Base-by-base conservation (phyloP, 257 asterid species). In the Salvia miltiorrhiza region DNA sequence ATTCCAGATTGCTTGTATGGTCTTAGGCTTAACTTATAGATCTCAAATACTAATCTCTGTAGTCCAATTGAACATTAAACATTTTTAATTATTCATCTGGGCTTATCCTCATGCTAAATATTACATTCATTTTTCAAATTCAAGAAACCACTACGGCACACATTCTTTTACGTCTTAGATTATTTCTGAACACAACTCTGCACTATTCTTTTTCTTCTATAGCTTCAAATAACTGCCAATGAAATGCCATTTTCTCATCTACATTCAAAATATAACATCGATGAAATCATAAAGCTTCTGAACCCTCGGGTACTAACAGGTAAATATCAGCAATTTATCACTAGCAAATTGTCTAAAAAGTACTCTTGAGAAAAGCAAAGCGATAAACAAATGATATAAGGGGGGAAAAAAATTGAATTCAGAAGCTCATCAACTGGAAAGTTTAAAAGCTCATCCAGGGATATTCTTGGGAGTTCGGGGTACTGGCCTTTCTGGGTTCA, bases 261-360 rank as follows among this genome's bases (percentile, higher is more conserved):
- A 32, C 43, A 49, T 67, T 14, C 40, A 77, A 30, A 16, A 69
- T 24, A 37, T 14, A 33, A 60, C 21, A 41, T 52, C 50, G 32
- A 48, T 50, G 24, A 30, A 80, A 50, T 24, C 54, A 35, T 73
- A 52, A 10, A 54, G 72, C 49, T 33, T 55, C 39, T 50, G 32
- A 80, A 66, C 21, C 74, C 9, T 69, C 56, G 54, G 32, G 63
- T n/a, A 69, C 63, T 68, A 57, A 32, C 37, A 69, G 76, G 16
- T 11, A 47, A 21, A 39, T 62, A 43, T 39, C 19, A 28, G 58
- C 56, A 77, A 68, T 68, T 63, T 14, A 43, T n/a, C 59, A 78
- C 28, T 63, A 33, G 41, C 56, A 48, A 20, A 20, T 33, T 39
- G 68, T 61, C 54, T 65, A 17, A 66, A 59, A 67, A 39, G 16